Base-by-base conservation (phyloP, 2,329 filamentous ascomycete species). In the Ophiosphaerella herpotricha region DNA sequence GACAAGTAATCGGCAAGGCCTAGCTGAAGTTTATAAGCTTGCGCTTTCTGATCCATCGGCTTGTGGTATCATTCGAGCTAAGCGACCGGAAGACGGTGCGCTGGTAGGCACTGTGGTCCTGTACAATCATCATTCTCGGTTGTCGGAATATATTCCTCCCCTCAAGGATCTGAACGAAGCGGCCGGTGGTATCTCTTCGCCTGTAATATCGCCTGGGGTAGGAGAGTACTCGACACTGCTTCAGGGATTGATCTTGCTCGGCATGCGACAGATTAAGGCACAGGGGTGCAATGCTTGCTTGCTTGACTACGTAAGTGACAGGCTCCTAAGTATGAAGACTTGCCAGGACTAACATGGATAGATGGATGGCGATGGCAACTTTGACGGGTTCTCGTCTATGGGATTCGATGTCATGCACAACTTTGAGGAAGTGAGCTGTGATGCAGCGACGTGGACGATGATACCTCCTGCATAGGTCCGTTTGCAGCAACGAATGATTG, bases 1-100 rank as follows among this genome's bases (percentile, higher is more conserved):
- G 45, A 82, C 85, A 1, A 85, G 88, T 71, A 86, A 89, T 35
- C 83, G 85, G n/a, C 86, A 89, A 47, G 90, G 91, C 36, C 82
- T 93, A 0, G 80, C 88, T 33, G 90, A 92, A 68, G 84, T 95
- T 16, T 96, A 96, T 75, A 85, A 85, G 47, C 82, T 86, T 46
- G 91, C 90, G 0, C 78, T 96, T 2, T 80, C 83, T 8, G 88
- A 91, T 59, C 82, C 83, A 21, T 83, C 85, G 52, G 81, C 86
- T 12, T 93, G 89, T 62, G 90, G 89, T 33, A 89, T 96, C 50
- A 91, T 96, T 50, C 84, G 91, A 26, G 91, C 91, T 18, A 94
- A 91, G 73, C 80, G 85, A 46, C 80, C 82, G 0, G 81, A 83
- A 40, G 87, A 87, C 48, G 84, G 84, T 2, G 78, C 78, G n/a